Evolutionary conservation across 768 basidiomycete species (phyloP).

Genomic region (Coprinopsis sp.): DNA sequence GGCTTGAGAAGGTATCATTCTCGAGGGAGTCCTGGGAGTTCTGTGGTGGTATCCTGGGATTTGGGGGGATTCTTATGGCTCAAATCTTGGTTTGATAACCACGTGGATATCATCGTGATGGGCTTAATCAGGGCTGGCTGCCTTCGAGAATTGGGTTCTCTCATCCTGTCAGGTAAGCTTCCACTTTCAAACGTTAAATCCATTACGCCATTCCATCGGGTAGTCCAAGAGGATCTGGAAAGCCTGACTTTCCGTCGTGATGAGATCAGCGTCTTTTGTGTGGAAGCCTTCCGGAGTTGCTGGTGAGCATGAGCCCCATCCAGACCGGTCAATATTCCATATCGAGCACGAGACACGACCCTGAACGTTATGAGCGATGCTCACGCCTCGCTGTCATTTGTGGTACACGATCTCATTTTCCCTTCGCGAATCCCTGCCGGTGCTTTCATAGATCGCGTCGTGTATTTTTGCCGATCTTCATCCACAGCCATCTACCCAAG

Average conservation of each 20-base stretch:
- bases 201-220: conserved; percentile 12
- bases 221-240: conserved; percentile 12
- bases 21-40: not conserved
- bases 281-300: conserved; percentile 9
- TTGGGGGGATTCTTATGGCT: too few species aligned
- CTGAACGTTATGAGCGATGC: conserved; percentile 16
- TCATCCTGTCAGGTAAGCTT: conserved; percentile 1
- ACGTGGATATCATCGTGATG: too few species aligned
- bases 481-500: conserved; percentile 18
- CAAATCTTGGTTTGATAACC: too few species aligned
- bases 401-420: conserved; percentile 16
- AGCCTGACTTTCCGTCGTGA: not conserved
- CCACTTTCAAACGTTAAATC: conserved; percentile 4
- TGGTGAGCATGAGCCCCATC: conserved; percentile 6
- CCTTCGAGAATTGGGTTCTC: not conserved
- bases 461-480: conserved; percentile 38
- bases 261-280: conserved; percentile 9
- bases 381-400: conserved; percentile 15
- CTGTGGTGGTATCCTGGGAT: not conserved
- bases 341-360: conserved; percentile 18
- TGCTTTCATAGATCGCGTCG: conserved; percentile 17
- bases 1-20: not conserved
- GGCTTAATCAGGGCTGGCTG: too few species aligned
- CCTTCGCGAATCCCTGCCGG: conserved; percentile 17
- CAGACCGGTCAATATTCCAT: conserved; percentile 7